These are phyloP conservation scores for Colletotrichum sp. DNA, from an alignment of 2,329 filamentous ascomycete species.

Conservation along the genomic window DNA sequence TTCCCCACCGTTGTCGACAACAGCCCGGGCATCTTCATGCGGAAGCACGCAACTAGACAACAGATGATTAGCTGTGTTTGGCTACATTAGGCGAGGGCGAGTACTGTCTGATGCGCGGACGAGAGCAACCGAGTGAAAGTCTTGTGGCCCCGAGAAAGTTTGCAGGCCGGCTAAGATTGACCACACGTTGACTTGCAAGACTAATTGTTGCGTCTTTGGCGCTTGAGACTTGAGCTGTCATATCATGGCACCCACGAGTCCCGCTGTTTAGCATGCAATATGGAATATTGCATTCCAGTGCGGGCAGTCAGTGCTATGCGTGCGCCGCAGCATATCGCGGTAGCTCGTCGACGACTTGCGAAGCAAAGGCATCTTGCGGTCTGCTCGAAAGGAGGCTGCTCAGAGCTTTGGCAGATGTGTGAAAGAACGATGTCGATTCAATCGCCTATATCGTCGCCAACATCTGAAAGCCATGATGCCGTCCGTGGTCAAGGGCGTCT, in stretches of 20 bases:
- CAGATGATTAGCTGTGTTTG: neutral
- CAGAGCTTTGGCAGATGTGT: neutral
- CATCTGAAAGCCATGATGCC: neutral
- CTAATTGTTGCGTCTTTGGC: neutral
- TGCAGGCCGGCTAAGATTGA: neutral
- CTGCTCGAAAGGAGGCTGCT: neutral
- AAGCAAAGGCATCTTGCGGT: neutral
- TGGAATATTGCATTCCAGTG: neutral
- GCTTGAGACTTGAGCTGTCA: neutral
- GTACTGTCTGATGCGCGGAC: neutral
- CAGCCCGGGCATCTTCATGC: neutral
- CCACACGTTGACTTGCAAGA: neutral
- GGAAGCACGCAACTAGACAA: neutral
- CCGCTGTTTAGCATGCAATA: neutral
- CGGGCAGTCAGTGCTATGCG: neutral
- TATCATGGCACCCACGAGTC: neutral
- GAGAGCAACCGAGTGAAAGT: neutral
- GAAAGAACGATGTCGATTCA: neutral
- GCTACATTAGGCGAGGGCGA: neutral
- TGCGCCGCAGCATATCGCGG: neutral
- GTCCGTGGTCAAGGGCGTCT: neutral
- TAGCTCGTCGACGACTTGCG: neutral
- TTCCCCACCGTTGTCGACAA: neutral
- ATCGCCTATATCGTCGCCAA: neutral
- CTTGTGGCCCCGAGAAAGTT: neutral